Percentiles rank a stretch among this genome's conserved stretches.
Conservation (phyloP, 2,329 filamentous ascomycete species). For the Beauveria scarabaeidicola region DNA sequence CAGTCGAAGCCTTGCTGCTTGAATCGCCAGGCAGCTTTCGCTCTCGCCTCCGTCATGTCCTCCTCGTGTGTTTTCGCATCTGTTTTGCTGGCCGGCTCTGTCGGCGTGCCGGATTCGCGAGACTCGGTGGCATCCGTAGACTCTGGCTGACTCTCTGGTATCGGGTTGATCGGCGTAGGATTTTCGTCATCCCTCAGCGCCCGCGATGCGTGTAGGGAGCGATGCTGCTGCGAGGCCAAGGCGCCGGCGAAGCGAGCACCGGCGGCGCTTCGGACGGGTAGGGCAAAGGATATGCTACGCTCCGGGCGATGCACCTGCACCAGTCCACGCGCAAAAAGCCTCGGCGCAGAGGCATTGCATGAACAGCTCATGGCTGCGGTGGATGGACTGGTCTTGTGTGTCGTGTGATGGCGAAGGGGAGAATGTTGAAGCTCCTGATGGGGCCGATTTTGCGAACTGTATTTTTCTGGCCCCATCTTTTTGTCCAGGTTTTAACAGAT, state of each 20-base stretch:
- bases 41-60: not conserved
- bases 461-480: conserved; percentile 1
- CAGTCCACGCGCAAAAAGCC: conserved; percentile 40
- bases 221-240: not conserved
- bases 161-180: not conserved
- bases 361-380: conserved; percentile 35
- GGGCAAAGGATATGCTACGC: not conserved
- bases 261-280: not conserved
- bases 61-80: not conserved
- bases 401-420: conserved; percentile 9
- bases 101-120: not conserved
- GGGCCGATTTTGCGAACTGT: not conserved
- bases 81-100: not conserved
- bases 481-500: not conserved
- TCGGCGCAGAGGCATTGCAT: conserved; percentile 37
- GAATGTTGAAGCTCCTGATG: not conserved
- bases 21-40: conserved; percentile 1
- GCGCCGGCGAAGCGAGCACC: not conserved
- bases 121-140: not conserved
- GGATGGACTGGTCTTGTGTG: not conserved
- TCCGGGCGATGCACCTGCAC: conserved; percentile 30
- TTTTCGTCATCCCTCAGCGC: not conserved
- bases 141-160: not conserved
- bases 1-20: conserved; percentile 8
- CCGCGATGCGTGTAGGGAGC: not conserved